Base-by-base conservation (phyloP, 1,284 basidiomycete genomes). In the Cryptococcus sp. region DNA sequence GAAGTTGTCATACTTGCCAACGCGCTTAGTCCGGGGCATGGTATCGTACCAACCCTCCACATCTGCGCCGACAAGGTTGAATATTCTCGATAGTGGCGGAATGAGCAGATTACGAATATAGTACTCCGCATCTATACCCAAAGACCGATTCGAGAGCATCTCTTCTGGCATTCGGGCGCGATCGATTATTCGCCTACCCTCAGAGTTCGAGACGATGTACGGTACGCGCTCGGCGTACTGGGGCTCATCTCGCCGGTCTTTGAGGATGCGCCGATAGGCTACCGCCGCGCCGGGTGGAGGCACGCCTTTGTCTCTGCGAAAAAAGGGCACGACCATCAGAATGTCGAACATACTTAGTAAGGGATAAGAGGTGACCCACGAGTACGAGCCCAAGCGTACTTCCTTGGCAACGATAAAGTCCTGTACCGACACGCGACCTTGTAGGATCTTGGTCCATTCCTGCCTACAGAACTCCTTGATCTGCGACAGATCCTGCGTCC, bases 361-460 rank as follows among this genome's bases (percentile, higher is more conserved):
- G 4, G 13, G 16, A 11, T n/a, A 3, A 2, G 22, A 22, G 7
- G n/a, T 38, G 22, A 71, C 78, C 67, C 59, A 89, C 90, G 88
- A 91, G 71, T 96, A 96, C 0, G 88, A 90, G 5, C 95, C 95
- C 80, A 98, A 83, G 68, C 83, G 87, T 27, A 99, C 93, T 76
- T 95, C 92, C 72, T 96, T 96, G 0, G 95, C 89, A 66, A 97
- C 91, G 50, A 93, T 88, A 69, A 97, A 96, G 73, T 98, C 93
- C 71, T 93, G 89, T 11, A 91, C 79, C 1, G 90, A 88, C 3
- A 87, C 87, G 60, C 85, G 86, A 53, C 91, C 88, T 54, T 90
- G 87, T 40, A 93, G 76, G 46, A 99, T 85, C 73, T 90, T 91
- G 15, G 84, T 82, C 93, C 93, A 99, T 41, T 91, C 89, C 25